Evolutionary conservation across 805 yeast species (phyloP).

Genomic region (Schizosaccharomyces octosporus): DNA sequence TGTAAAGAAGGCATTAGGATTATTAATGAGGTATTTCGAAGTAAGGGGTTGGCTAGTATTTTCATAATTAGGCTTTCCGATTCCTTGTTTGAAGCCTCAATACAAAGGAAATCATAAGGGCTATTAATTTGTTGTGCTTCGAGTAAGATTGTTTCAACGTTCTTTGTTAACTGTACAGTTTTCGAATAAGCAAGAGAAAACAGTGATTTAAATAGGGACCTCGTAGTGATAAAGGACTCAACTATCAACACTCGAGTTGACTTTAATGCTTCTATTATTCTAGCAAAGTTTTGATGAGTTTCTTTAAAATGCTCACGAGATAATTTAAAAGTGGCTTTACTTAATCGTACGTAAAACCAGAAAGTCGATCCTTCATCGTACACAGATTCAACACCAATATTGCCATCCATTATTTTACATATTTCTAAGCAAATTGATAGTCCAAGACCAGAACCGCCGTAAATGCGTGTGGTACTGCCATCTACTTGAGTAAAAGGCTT

Average conservation of each 20-base stretch:
- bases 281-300: neutral
- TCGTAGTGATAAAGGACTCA: neutral
- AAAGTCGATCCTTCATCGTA: conserved; percentile 19
- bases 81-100: neutral
- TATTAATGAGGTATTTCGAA: neutral
- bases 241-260: neutral
- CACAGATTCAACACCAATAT: conserved; percentile 20
- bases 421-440: conserved; percentile 25
- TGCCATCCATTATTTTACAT: conserved; percentile 26
- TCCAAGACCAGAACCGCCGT: conserved; percentile 31
- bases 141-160: neutral
- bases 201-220: neutral
- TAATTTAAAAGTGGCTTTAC: neutral
- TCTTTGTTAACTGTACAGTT: neutral
- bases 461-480: conserved; percentile 25
- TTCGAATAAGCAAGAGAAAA: neutral
- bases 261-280: neutral
- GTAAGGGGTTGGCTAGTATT: neutral
- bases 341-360: neutral
- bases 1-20: neutral
- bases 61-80: neutral
- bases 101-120: neutral
- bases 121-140: neutral
- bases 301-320: neutral
- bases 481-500: conserved; percentile 34